Evolutionary conservation across 768 basidiomycete genomes (phyloP), one percentile per base, ranked within the genome.

Genomic region (Boletellus ananas): DNA sequence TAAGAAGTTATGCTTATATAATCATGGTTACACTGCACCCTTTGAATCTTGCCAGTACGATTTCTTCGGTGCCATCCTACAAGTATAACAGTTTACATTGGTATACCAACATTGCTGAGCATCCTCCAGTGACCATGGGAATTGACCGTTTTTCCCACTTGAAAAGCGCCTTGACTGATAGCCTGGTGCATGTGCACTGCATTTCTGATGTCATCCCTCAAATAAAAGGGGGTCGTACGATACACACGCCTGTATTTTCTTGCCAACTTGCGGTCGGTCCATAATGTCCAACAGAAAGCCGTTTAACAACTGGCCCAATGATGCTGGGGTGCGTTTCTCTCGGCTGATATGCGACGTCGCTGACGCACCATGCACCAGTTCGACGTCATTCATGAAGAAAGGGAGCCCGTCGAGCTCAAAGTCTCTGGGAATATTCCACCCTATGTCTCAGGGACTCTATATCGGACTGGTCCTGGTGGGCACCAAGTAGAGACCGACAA

Each of bases 381-480:
- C 39, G 65, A 66, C 14, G 55, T 63, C 20, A 1, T 61, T 12
- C 59, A 66, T 17, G 65, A 66, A 41, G 65, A 67, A 44, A 58
- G 42, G 20, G 58, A 57, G 25, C 61, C 65, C 1, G 50, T 68
- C 18, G 66, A 66, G 38, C 55, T 67, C 47, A 20, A 52, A 18
- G 61, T 66, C 29, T 57, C 66, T 1, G 65, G 65, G 8, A 55
- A 25, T 16, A 70, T 74, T 34, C 70, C 72, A 29, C 17, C 59
- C 16, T 74, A 70, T 49, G 63, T 72, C 35, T 63, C 60, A 3
- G 73, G 73, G 6, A 63, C 61, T 17, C 61, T 74, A 17, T 70
- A 74, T 51, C 56, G 72, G 27, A 74, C 71, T 5, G 72, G 72
- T 7, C 72, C 73, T 9, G 71, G 70, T 3, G 63, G 60, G 4